These are phyloP conservation scores for Xerocomellus chrysenteron DNA, from an alignment of 768 basidiomycete species.

Conservation along the genomic window DNA sequence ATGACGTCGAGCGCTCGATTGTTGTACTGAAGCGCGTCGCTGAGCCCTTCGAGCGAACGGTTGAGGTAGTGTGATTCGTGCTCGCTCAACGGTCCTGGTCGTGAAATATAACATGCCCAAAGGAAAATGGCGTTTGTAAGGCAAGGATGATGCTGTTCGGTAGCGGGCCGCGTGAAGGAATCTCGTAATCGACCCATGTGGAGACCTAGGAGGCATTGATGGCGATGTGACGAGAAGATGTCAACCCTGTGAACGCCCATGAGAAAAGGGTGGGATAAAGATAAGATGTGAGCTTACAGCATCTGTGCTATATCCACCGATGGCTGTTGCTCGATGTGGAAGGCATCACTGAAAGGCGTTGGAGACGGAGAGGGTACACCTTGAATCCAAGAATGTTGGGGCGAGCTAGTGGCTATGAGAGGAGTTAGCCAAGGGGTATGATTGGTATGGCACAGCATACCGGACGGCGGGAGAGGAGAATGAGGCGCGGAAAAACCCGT, in stretches of 20 bases:
- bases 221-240: constrained; percentile 72
- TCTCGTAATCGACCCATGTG: constrained; percentile 66
- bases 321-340: constrained; percentile 45
- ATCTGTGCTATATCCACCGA: constrained; percentile 63
- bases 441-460: constrained; percentile 30
- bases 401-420: constrained; percentile 45
- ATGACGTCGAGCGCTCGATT: constrained; percentile 67
- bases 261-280: constrained; percentile 2
- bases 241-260: constrained; percentile 51
- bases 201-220: constrained; percentile 71
- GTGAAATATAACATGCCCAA: constrained; percentile 80
- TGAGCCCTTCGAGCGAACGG: constrained; percentile 60
- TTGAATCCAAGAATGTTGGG: constrained; percentile 52
- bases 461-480: constrained; percentile 58
- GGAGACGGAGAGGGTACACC: constrained; percentile 52
- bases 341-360: constrained; percentile 52
- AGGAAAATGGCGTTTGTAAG: constrained; percentile 81
- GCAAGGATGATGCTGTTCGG: constrained; percentile 71
- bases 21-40: constrained; percentile 57
- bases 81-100: constrained; percentile 64
- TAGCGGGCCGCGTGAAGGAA: constrained; percentile 48
- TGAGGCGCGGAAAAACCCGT: constrained; percentile 52
- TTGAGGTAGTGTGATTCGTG: constrained; percentile 73
- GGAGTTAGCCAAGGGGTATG: constrained; percentile 6
- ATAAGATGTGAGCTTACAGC: constrained; percentile 46